A percentile compares a stretch with the other conserved stretches of the same genome.
Conservation (phyloP, 768 basidiomycete genomes). For the Baorangia bicolor region DNA sequence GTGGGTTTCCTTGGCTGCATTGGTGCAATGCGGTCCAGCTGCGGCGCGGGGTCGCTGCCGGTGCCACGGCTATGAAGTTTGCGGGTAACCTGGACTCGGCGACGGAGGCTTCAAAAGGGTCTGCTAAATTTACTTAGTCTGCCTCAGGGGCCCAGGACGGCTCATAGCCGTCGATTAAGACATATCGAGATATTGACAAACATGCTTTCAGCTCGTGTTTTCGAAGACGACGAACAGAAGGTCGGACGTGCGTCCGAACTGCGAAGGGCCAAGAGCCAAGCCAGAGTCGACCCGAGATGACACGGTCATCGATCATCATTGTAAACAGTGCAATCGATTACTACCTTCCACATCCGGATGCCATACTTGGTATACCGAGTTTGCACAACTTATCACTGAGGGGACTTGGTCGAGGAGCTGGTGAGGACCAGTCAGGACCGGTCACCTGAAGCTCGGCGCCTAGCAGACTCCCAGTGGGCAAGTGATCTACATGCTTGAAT, state of each 20-base stretch:
- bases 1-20: neutral
- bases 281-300: neutral
- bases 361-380: neutral
- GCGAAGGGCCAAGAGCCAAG: constrained; percentile 17
- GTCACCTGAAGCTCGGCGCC: no score
- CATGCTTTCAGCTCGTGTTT: constrained; percentile 1
- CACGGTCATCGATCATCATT: no score
- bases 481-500: neutral
- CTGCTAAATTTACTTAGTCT: no score
- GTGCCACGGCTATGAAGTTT: neutral
- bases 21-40: neutral
- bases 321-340: constrained; percentile 3
- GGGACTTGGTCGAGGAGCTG: no score
- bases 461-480: neutral
- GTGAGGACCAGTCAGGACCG: no score
- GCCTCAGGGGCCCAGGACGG: no score
- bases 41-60: neutral
- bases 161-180: neutral
- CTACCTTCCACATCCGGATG: constrained; percentile 16
- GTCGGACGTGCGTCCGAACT: neutral
- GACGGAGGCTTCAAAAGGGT: no score
- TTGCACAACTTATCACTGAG: no score
- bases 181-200: neutral
- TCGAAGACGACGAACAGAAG: neutral
- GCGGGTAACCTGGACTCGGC: neutral